phyloP scores from a whole-genome alignment of 1,139 yeast species.

The Taiozyma sp. region DNA sequence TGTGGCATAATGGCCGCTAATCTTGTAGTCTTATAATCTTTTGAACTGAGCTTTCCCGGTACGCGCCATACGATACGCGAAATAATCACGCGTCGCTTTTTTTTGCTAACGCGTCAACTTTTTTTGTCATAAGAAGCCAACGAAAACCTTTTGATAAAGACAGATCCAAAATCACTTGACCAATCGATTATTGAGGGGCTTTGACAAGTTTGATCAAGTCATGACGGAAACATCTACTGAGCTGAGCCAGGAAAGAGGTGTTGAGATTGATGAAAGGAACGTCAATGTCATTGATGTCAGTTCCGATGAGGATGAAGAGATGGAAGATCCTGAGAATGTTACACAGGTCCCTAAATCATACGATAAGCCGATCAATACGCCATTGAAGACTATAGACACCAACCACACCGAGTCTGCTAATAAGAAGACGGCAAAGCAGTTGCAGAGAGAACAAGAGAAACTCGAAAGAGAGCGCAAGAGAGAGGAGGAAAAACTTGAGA shows the following conservation, averaged over 20 bases:
- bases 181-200: not conserved
- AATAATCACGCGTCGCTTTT: not conserved
- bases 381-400: not conserved
- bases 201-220: not conserved
- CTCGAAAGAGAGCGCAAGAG: conserved; percentile 7
- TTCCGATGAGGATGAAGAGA: not conserved
- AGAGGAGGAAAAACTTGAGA: conserved; percentile 5
- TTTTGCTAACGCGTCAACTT: not conserved
- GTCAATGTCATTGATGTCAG: not conserved
- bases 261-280: not conserved
- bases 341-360: not conserved
- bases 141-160: not conserved
- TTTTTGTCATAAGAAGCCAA: not conserved
- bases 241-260: not conserved
- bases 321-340: not conserved
- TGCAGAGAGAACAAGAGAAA: conserved; percentile 13
- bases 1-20: too few species aligned
- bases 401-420: not conserved
- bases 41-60: not conserved
- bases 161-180: not conserved
- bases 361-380: not conserved
- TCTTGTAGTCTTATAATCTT: too few species aligned
- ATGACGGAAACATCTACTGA: not conserved
- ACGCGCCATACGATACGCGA: not conserved
- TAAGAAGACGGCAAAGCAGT: conserved; percentile 1